Conservation (phyloP, 1,139 yeast species). For the Hyphopichia buzzinii region DNA sequence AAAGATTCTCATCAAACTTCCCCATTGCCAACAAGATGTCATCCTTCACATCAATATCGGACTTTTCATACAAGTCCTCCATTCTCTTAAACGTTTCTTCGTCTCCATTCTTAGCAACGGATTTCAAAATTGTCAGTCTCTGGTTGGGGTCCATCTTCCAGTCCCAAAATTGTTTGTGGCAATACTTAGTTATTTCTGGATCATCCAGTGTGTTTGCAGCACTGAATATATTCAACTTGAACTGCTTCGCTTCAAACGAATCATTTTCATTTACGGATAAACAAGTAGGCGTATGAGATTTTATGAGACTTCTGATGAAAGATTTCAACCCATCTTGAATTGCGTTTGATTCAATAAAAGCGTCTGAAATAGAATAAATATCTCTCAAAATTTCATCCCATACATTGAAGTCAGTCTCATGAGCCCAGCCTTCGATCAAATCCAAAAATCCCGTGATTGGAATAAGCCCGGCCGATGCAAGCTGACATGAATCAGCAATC, state of each 20-base stretch:
- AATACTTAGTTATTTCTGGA: slow-evolving; percentile 49
- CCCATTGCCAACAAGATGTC: slow-evolving; percentile 78
- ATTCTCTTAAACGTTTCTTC: slow-evolving; percentile 62
- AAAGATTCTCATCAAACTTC: slow-evolving; percentile 57
- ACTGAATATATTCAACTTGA: slow-evolving; percentile 70
- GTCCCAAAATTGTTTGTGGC: slow-evolving; percentile 51
- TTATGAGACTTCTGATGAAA: slow-evolving; percentile 60
- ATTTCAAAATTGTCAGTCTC: slow-evolving; percentile 65
- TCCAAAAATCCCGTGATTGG: slow-evolving; percentile 63
- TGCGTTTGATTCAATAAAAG: slow-evolving; percentile 65
- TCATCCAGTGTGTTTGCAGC: slow-evolving; percentile 66
- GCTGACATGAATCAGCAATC: slow-evolving; percentile 76
- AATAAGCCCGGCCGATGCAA: slow-evolving; percentile 71
- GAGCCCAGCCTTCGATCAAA: slow-evolving; percentile 65
- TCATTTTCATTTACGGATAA: slow-evolving; percentile 65
- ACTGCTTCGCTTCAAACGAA: slow-evolving; percentile 68
- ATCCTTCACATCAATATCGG: slow-evolving; percentile 70
- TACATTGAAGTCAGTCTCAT: slow-evolving; percentile 69
- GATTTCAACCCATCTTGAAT: slow-evolving; percentile 55
- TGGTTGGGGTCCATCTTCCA: slow-evolving; percentile 86
- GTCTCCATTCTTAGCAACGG: slow-evolving; percentile 69
- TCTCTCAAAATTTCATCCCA: slow-evolving; percentile 70
- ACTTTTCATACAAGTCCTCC: slow-evolving; percentile 60
- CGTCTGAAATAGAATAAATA: slow-evolving; percentile 54
- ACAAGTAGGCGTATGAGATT: slow-evolving; percentile 55